Evolutionary conservation across 2,329 filamentous ascomycete species (phyloP).

Genomic region (Fusarium albidum): DNA sequence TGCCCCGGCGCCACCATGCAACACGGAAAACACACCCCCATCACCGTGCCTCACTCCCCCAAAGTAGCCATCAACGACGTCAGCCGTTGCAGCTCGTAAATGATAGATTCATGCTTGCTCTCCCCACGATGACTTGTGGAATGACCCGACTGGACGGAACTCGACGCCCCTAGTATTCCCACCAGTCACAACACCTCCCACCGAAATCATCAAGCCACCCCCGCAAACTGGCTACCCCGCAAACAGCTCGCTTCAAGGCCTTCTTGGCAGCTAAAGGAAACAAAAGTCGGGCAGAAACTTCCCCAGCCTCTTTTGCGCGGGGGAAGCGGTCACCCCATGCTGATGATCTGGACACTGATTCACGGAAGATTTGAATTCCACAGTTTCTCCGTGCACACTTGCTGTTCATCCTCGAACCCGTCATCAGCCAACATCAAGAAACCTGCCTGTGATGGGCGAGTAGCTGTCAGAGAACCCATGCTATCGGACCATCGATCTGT

Average conservation of each 20-base stretch:
- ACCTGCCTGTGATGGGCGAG: constrained; percentile 1
- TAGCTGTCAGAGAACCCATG: constrained; percentile 2
- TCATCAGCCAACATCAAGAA: background rate
- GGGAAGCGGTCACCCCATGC: no score
- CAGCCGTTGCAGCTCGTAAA: background rate
- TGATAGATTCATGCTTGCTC: background rate
- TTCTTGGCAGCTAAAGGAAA: background rate
- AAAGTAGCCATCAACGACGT: no score
- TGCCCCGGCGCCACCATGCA: no score
- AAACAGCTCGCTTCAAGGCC: background rate
- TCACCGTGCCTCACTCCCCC: no score
- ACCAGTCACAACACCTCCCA: background rate
- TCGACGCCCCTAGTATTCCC: background rate
- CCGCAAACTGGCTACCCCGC: constrained; percentile 15
- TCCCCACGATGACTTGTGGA: background rate
- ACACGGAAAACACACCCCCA: no score
- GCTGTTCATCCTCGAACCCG: background rate
- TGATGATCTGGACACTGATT: background rate
- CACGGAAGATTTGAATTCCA: background rate
- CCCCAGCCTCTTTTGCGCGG: constrained; percentile 13
- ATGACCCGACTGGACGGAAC: background rate
- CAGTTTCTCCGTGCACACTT: constrained; percentile 5
- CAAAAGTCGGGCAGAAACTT: no score
- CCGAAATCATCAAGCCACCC: background rate
- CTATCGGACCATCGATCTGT: constrained; percentile 6